Conservation (phyloP, 805 yeast genomes). For the Schwanniomyces sp. region DNA sequence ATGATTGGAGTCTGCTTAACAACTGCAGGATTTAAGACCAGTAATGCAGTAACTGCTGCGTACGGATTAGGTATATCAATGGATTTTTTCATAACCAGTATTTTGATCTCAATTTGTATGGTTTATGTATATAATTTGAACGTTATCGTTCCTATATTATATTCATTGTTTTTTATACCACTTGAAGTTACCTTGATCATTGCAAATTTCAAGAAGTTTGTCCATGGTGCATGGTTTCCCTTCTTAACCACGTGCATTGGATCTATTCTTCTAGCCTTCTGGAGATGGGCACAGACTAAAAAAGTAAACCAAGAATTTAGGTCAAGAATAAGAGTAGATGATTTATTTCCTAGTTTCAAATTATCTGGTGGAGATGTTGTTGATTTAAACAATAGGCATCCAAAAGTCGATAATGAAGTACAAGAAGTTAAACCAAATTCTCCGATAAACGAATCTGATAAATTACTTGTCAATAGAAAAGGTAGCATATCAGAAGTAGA, state of each 20-base stretch:
- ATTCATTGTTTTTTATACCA: conserved; percentile 42
- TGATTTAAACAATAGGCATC: conserved; percentile 10
- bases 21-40: conserved; percentile 52
- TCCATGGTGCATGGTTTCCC: conserved; percentile 66
- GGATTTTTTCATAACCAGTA: conserved; percentile 54
- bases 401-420: not conserved
- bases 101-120: conserved; percentile 45
- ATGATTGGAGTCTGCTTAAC: conserved; percentile 52
- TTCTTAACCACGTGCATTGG: conserved; percentile 43
- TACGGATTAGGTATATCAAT: conserved; percentile 60
- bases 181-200: conserved; percentile 47
- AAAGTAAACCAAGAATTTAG: conserved; percentile 38
- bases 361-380: conserved; percentile 3
- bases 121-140: conserved; percentile 43
- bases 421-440: not conserved
- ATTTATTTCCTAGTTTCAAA: conserved; percentile 31
- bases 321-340: conserved; percentile 31
- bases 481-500: conserved; percentile 18
- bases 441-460: not conserved
- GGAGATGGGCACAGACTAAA: conserved; percentile 50
- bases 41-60: conserved; percentile 54
- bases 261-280: conserved; percentile 36
- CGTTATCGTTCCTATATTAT: conserved; percentile 32
- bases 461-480: conserved; percentile 13
- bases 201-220: conserved; percentile 51